Conservation (phyloP, 345 rosid species). For the Cochlearia excelsa region DNA sequence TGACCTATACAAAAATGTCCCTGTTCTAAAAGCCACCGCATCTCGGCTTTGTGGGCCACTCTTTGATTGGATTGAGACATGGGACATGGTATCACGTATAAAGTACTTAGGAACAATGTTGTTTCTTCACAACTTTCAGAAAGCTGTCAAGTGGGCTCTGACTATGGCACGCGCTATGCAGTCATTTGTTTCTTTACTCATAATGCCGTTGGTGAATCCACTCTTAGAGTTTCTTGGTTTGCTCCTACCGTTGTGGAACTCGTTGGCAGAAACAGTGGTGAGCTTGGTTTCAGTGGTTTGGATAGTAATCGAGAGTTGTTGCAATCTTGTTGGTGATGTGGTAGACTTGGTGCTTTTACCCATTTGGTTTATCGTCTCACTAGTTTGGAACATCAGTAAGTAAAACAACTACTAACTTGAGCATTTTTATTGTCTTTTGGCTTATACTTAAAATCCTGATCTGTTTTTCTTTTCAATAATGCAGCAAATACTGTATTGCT, state of each 20-base stretch:
- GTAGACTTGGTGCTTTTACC: conserved; percentile 57
- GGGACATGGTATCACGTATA: conserved; percentile 97
- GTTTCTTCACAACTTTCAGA: conserved; percentile 85
- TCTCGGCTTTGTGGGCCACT: conserved; percentile 85
- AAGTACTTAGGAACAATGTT: conserved; percentile 98
- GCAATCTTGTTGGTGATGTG: conserved; percentile 45
- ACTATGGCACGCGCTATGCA: conserved; percentile 47
- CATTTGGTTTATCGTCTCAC: conserved; percentile 48
- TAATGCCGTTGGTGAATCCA: conserved; percentile 59
- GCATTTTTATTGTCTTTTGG: neutral
- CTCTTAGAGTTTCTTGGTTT: conserved; percentile 42
- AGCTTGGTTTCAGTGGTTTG: conserved; percentile 52
- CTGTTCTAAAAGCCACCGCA: conserved; percentile 90
- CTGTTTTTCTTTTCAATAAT: conserved; percentile 17
- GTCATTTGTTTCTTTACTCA: conserved; percentile 59
- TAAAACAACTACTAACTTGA: neutral
- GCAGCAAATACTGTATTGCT: conserved; percentile 58
- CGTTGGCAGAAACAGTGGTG: conserved; percentile 43
- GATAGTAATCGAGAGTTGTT: conserved; percentile 48
- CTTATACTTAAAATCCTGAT: conserved; percentile 6
- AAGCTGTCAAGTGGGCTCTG: conserved; percentile 71
- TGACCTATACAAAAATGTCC: conserved; percentile 95
- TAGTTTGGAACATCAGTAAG: conserved; percentile 66
- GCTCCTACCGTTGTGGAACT: conserved; percentile 69
- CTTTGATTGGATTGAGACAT: conserved; percentile 88